Evolutionary conservation across 306 rosid genomes (phyloP).

Genomic region (Oxytropis ochrocephala): DNA sequence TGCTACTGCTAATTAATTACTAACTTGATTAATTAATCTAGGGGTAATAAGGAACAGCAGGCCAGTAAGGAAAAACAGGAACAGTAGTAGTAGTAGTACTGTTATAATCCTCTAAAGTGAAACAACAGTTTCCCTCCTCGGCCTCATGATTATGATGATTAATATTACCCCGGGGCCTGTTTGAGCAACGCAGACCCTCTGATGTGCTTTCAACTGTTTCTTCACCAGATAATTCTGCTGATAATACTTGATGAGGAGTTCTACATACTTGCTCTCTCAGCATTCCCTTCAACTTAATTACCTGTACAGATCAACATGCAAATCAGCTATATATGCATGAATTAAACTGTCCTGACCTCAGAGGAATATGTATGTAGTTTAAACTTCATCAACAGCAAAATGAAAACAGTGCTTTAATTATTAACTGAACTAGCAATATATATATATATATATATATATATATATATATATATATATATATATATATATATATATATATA

Average conservation of each 20-base stretch:
- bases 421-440: too few species aligned
- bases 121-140: constrained; percentile 43
- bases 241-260: constrained; percentile 39
- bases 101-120: constrained; percentile 51
- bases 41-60: constrained; percentile 49
- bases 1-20: background rate
- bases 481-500: too few species aligned
- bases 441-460: too few species aligned
- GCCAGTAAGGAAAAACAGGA: constrained; percentile 50
- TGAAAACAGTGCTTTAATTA: too few species aligned
- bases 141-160: constrained; percentile 24
- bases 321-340: too few species aligned
- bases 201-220: constrained; percentile 81
- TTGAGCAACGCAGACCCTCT: constrained; percentile 38
- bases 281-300: constrained; percentile 50
- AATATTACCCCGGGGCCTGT: constrained; percentile 25
- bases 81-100: constrained; percentile 15
- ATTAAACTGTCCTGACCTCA: too few species aligned
- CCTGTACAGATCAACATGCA: background rate
- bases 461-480: too few species aligned
- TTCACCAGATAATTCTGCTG: constrained; percentile 70
- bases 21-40: background rate
- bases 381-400: too few species aligned
- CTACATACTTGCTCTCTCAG: constrained; percentile 52
- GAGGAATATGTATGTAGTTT: too few species aligned